Percentiles rank a stretch among this genome's conserved stretches.
phyloP scores from a whole-genome alignment of 441 rosid species.

The Kokia cookei region DNA sequence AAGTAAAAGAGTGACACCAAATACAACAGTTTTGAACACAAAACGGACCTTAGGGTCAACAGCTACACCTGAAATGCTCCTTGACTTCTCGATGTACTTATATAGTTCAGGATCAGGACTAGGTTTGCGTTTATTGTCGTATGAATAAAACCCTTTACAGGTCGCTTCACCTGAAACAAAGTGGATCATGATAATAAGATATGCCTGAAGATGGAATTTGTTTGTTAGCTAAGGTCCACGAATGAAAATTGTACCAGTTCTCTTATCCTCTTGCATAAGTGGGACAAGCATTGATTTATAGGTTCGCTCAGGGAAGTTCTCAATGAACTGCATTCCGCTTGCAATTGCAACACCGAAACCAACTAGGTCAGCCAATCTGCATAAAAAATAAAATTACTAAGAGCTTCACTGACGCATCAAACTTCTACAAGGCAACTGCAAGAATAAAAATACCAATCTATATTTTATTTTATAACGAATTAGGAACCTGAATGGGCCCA shows the following conservation, averaged over 20 bases:
- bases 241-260: conserved; percentile 41
- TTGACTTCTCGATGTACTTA: conserved; percentile 77
- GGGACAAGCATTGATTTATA: conserved; percentile 87
- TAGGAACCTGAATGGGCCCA: conserved; percentile 90
- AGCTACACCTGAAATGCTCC: conserved; percentile 65
- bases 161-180: conserved; percentile 70
- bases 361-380: conserved; percentile 85
- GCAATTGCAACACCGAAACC: conserved; percentile 95
- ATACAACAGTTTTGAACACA: background rate
- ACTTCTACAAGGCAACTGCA: background rate
- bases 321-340: conserved; percentile 65
- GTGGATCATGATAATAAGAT: background rate
- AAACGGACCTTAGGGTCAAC: conserved; percentile 62
- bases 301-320: conserved; percentile 78
- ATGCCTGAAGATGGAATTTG: background rate
- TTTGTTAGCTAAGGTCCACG: background rate
- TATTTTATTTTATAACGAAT: background rate
- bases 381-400: conserved; percentile 11
- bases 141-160: conserved; percentile 78
- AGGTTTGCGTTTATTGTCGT: conserved; percentile 76
- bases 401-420: conserved; percentile 3
- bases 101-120: conserved; percentile 78
- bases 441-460: background rate
- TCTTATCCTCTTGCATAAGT: conserved; percentile 87
- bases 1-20: conserved; percentile 2